Evolutionary conservation across 148 eudicot species (phyloP).

Genomic region (Mesembryanthemum crystallinum): DNA sequence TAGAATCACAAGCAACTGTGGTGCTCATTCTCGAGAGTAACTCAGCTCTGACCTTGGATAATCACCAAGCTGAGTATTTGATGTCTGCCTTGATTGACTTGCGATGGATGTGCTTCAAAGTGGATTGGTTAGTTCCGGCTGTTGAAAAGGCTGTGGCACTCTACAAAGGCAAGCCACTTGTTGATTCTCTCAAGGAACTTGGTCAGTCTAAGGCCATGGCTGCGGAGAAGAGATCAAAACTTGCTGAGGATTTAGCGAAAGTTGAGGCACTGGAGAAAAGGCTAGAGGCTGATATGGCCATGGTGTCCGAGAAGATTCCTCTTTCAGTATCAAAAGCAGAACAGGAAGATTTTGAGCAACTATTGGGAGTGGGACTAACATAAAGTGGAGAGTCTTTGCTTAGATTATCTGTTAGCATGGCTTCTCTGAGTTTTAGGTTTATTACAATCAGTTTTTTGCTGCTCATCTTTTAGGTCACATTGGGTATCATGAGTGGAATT

Average conservation of each 20-base stretch:
- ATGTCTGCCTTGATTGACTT: conserved; percentile 10
- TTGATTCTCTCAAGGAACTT: background rate
- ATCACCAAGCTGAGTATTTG: conserved; percentile 16
- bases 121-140: conserved; percentile 15
- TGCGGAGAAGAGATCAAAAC: background rate
- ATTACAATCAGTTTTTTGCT: too few relatives aligned
- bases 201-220: background rate
- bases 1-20: conserved; percentile 18
- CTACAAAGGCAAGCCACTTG: conserved; percentile 1
- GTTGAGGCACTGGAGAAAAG: too few relatives aligned
- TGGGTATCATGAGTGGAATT: too few relatives aligned
- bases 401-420: too few relatives aligned
- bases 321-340: too few relatives aligned
- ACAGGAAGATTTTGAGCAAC: too few relatives aligned
- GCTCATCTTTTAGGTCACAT: too few relatives aligned
- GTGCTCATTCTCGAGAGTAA: conserved; percentile 11
- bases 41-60: conserved; percentile 5
- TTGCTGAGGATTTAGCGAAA: background rate
- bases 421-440: too few relatives aligned
- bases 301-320: too few relatives aligned
- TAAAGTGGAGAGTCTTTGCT: too few relatives aligned
- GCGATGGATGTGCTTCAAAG: conserved; percentile 4
- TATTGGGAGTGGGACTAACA: too few relatives aligned
- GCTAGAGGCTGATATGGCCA: too few relatives aligned
- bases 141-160: conserved; percentile 6